These are phyloP conservation scores for Curvularia spicifera DNA, from an alignment of 2,329 filamentous ascomycete species.

Conservation along the genomic window DNA sequence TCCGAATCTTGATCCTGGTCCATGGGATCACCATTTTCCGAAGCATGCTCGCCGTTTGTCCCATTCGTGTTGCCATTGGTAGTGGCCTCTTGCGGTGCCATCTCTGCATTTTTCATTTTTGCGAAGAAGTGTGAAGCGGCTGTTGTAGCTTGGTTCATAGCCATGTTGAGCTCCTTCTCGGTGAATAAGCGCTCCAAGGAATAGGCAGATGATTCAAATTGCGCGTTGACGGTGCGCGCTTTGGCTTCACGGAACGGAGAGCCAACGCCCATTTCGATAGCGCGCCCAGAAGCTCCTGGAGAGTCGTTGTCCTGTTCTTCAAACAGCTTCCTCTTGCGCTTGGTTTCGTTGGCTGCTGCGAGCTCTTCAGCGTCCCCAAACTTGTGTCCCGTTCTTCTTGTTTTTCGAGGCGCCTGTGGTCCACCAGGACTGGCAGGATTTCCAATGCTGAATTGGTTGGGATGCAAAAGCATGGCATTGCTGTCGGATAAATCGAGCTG, in stretches of 20 bases:
- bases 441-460: conserved; percentile 70
- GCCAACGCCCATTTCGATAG: conserved; percentile 55
- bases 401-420: conserved; percentile 66
- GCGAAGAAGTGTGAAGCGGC: conserved; percentile 65
- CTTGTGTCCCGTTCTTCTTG: conserved; percentile 65
- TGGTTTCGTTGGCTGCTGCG: conserved; percentile 58
- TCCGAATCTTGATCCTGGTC: conserved; percentile 48
- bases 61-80: conserved; percentile 44
- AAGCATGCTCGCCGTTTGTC: conserved; percentile 46
- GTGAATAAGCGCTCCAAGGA: conserved; percentile 70
- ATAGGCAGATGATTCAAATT: conserved; percentile 65
- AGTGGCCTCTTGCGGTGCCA: conserved; percentile 31
- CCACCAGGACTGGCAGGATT: conserved; percentile 69
- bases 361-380: conserved; percentile 56
- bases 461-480: conserved; percentile 68
- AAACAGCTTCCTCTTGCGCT: conserved; percentile 64
- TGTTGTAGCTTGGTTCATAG: conserved; percentile 66
- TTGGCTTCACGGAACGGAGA: conserved; percentile 62
- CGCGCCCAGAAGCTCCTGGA: conserved; percentile 59
- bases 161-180: conserved; percentile 68
- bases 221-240: conserved; percentile 58
- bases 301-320: conserved; percentile 65
- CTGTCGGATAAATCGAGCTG: conserved; percentile 71
- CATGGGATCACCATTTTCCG: conserved; percentile 48
- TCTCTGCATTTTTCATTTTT: conserved; percentile 55